Evolutionary conservation across 202 grass and related monocot species (phyloP), one percentile per base, ranked within the genome.

Genomic region (Hordeum pubiflorum): DNA sequence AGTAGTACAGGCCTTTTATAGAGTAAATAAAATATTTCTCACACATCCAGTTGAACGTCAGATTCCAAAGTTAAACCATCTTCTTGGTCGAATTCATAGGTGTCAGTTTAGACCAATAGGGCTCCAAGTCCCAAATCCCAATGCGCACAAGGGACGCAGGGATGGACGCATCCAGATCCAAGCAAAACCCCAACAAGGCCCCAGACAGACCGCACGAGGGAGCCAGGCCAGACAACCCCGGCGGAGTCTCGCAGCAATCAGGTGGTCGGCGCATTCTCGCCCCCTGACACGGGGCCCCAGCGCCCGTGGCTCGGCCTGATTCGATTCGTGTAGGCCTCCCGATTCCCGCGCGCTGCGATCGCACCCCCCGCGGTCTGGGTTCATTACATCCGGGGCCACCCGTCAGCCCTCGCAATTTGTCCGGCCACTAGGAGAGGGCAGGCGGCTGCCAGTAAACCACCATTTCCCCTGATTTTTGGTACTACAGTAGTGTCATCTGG

Each of bases 221-320:
- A 37, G 15, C 4, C 24, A 50, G 43, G 15, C 4, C 24, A 50
- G 43, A 24, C 14, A 26, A 13, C 31, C 14, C 12, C 37, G 64
- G 5, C 78, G 31, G 78, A 81, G 59, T 81, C 15, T 72, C 27
- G 54, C 52, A 2, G n/a, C 59, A 81, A 82, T 57, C 18, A 44
- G 15, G 18, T 55, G 72, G 23, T 72, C 33, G n/a, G 22, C 34
- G 58, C 63, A 46, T 78, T 70, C 56, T 72, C 22, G 24, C 12
- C 40, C 18, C 6, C 79, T 83, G 44, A 46, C 74, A 57, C 34
- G 0, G 0, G 65, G 80, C 1, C 66, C 65, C 57, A 78, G 56
- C 21, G 4, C 26, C 14, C 1, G 15, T n/a, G 17, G 22, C 11
- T 36, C 9, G 10, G 27, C 15, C 46, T 17, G 14, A 50, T 50